These are phyloP conservation scores for Sarocladium kiliense DNA, from an alignment of 2,329 filamentous ascomycete species.

Conservation along the genomic window DNA sequence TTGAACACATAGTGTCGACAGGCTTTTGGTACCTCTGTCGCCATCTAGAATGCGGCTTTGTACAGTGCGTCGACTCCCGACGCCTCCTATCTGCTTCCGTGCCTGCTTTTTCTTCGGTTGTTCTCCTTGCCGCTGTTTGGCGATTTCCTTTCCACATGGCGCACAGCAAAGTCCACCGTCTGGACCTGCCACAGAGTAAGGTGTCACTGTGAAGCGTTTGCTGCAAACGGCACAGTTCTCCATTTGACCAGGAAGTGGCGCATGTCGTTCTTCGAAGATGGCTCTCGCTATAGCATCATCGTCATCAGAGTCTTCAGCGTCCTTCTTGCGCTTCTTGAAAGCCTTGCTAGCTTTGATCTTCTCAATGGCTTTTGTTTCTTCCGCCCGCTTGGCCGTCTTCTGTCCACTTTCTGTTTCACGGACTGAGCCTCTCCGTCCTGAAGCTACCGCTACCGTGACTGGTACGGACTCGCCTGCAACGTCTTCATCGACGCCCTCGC, in stretches of 20 bases:
- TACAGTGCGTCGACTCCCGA: slow-evolving; percentile 64
- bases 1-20: slow-evolving; percentile 61
- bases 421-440: background rate
- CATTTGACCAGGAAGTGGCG: slow-evolving; percentile 73
- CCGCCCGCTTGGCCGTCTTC: slow-evolving; percentile 32
- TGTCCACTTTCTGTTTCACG: slow-evolving; percentile 18
- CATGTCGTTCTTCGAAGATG: slow-evolving; percentile 40
- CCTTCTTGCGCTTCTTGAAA: slow-evolving; percentile 48
- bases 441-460: background rate
- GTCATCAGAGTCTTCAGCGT: slow-evolving; percentile 42
- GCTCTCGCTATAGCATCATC: slow-evolving; percentile 46
- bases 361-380: slow-evolving; percentile 49
- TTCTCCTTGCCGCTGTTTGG: slow-evolving; percentile 51
- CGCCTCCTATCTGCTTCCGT: slow-evolving; percentile 44
- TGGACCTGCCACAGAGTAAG: slow-evolving; percentile 77
- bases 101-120: slow-evolving; percentile 28
- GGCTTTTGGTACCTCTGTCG: slow-evolving; percentile 59
- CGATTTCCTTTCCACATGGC: slow-evolving; percentile 71
- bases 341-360: slow-evolving; percentile 58
- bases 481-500: slow-evolving; percentile 11
- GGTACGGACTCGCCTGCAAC: slow-evolving; percentile 9
- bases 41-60: slow-evolving; percentile 86
- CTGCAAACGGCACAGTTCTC: slow-evolving; percentile 82
- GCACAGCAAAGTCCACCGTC: slow-evolving; percentile 82
- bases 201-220: slow-evolving; percentile 88